phyloP scores from a whole-genome alignment of 2,329 filamentous ascomycete species.

The Escovopsis sp. region DNA sequence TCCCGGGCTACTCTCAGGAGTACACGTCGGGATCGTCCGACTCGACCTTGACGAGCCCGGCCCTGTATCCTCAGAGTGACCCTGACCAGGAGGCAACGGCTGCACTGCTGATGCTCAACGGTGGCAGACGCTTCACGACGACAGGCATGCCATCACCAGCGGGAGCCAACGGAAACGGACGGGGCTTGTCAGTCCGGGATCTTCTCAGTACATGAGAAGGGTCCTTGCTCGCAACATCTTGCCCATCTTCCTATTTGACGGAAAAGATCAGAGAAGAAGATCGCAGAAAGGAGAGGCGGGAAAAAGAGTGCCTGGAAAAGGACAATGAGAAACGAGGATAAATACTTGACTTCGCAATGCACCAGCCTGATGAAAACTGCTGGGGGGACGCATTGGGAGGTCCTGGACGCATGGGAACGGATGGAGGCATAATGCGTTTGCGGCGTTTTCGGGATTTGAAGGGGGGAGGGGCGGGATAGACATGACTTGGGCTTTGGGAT shows the following conservation, averaged over 20 bases:
- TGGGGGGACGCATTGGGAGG: background rate
- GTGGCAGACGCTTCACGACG: slow-evolving; percentile 41
- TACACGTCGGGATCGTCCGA: slow-evolving; percentile 28
- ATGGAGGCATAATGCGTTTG: background rate
- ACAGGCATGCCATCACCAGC: slow-evolving; percentile 17
- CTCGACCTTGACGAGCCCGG: slow-evolving; percentile 45
- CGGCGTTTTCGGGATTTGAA: background rate
- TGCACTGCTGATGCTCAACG: slow-evolving; percentile 76
- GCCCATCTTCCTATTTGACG: background rate
- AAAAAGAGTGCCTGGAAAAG: too few species aligned
- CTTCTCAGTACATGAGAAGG: slow-evolving; percentile 33
- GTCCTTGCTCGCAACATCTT: background rate
- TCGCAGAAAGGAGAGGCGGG: too few species aligned
- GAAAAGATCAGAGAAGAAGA: too few species aligned
- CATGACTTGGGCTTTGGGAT: background rate
- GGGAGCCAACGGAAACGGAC: slow-evolving; percentile 13
- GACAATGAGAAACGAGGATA: too few species aligned
- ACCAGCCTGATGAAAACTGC: background rate
- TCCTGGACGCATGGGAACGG: background rate
- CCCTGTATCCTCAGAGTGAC: slow-evolving; percentile 39
- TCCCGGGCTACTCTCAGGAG: background rate
- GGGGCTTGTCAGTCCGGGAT: slow-evolving; percentile 41
- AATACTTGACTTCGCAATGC: background rate
- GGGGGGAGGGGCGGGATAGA: background rate
- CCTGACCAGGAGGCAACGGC: slow-evolving; percentile 69